These are phyloP conservation scores for Phlebiopsis flavidoalba DNA, from an alignment of 768 basidiomycete species.

Conservation along the genomic window DNA sequence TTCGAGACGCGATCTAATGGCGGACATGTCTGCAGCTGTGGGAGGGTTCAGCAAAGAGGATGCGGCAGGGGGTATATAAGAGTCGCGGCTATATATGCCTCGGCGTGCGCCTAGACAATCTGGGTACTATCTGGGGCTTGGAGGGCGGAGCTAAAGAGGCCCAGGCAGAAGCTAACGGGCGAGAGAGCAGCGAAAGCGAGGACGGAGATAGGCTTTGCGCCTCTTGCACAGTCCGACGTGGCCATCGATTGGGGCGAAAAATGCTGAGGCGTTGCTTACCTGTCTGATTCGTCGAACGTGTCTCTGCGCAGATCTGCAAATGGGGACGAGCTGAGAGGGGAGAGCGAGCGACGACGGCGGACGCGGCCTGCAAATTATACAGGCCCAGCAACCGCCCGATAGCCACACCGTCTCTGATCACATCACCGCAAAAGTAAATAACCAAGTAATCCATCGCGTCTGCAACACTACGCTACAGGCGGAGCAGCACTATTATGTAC, in stretches of 20 bases:
- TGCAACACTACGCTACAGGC: background rate
- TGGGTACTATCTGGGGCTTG: constrained; percentile 4
- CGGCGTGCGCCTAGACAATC: background rate
- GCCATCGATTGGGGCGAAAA: constrained; percentile 14
- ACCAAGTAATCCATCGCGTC: background rate
- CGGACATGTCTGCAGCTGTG: constrained; percentile 17
- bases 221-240: background rate
- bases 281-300: constrained; percentile 2
- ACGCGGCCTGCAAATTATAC: background rate
- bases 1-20: constrained; percentile 76
- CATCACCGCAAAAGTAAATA: background rate
- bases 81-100: constrained; percentile 9
- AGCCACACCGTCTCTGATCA: background rate
- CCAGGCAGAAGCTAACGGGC: background rate
- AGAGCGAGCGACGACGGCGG: background rate
- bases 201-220: background rate
- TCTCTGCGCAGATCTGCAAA: constrained; percentile 2
- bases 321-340: background rate
- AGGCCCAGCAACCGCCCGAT: background rate
- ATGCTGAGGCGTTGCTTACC: background rate
- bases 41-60: background rate
- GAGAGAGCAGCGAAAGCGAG: background rate
- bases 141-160: constrained; percentile 13
- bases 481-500: constrained; percentile 1
- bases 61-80: constrained; percentile 11